Evolutionary conservation across 1,284 basidiomycete genomes (phyloP).

Genomic region (Fomitopsis palustris): DNA sequence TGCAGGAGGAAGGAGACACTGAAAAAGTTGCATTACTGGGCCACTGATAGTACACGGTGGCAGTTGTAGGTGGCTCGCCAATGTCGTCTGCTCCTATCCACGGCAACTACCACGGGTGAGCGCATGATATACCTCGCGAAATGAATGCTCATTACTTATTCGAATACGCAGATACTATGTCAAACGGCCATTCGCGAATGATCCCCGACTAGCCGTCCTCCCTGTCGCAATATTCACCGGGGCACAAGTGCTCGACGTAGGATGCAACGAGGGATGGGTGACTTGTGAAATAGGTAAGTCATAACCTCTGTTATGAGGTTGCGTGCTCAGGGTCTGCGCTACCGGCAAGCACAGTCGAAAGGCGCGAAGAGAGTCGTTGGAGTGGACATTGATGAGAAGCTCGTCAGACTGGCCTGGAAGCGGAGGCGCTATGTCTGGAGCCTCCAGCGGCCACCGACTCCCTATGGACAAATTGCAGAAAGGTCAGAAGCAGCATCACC

Average conservation of each 20-base stretch:
- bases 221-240: slow-evolving; percentile 48
- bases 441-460: slow-evolving; percentile 42
- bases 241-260: slow-evolving; percentile 70
- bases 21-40: too few relatives aligned
- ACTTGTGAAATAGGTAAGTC: slow-evolving; percentile 73
- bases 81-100: slow-evolving; percentile 33
- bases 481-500: not conserved
- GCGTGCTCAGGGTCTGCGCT: not conserved
- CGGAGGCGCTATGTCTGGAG: slow-evolving; percentile 68
- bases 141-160: not conserved
- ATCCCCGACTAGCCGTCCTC: slow-evolving; percentile 59
- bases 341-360: slow-evolving; percentile 39
- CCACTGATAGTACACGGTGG: too few relatives aligned
- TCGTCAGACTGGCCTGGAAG: slow-evolving; percentile 71
- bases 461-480: not conserved
- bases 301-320: not conserved
- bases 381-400: slow-evolving; percentile 75
- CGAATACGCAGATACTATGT: slow-evolving; percentile 57
- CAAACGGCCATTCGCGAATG: slow-evolving; percentile 56
- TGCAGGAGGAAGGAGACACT: too few relatives aligned
- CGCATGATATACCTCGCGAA: not conserved
- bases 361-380: slow-evolving; percentile 64
- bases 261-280: slow-evolving; percentile 82
- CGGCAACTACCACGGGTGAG: slow-evolving; percentile 67
- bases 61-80: not conserved